A percentile compares a stretch with the other conserved stretches of the same genome.
These are phyloP conservation scores for Anisodus tanguticus DNA, from an alignment of 257 asterid species.

Conservation along the genomic window DNA sequence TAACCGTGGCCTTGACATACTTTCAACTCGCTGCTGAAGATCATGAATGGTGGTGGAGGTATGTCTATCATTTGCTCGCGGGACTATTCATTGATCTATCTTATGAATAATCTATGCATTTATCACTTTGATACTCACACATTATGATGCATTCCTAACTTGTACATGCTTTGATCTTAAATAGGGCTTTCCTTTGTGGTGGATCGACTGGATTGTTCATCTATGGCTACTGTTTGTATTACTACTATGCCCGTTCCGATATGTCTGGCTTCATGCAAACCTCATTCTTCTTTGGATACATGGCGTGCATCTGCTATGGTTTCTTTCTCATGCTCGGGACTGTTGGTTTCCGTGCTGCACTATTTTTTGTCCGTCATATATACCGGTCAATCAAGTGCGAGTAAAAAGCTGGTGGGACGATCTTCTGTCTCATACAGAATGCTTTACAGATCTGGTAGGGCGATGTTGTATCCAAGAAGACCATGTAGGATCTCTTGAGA, in stretches of 20 bases:
- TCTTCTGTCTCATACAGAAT: constrained; percentile 19
- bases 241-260: constrained; percentile 43
- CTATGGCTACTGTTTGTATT: constrained; percentile 44
- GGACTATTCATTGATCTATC: background rate
- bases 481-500: constrained; percentile 30
- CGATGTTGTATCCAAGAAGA: constrained; percentile 5
- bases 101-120: background rate
- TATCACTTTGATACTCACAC: background rate
- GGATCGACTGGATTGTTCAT: constrained; percentile 46
- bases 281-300: constrained; percentile 44
- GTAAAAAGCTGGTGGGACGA: constrained; percentile 22
- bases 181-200: constrained; percentile 44
- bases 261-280: constrained; percentile 49
- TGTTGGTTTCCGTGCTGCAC: constrained; percentile 44
- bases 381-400: constrained; percentile 46
- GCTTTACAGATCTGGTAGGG: constrained; percentile 27
- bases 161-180: background rate
- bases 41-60: constrained; percentile 53
- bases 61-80: background rate
- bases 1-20: constrained; percentile 42
- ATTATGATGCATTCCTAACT: background rate
- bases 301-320: constrained; percentile 46
- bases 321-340: constrained; percentile 48
- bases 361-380: constrained; percentile 44
- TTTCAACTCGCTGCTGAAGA: constrained; percentile 47